Percentiles rank a stretch among this genome's conserved stretches.
Conservation (phyloP, 768 basidiomycete species). For the Boletus huronensis region DNA sequence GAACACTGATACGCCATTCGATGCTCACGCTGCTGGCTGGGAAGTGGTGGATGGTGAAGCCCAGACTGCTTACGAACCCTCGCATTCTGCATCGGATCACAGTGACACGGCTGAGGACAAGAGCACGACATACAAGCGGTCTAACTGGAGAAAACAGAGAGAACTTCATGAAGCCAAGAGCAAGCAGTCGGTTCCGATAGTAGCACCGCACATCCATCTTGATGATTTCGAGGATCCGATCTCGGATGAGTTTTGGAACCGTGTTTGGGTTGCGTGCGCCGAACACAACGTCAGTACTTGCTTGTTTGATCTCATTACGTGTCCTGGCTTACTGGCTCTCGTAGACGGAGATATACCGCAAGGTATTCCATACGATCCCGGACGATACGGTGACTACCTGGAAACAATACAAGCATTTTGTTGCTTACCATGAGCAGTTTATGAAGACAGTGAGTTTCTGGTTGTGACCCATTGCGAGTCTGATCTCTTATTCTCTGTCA, state of each 20-base stretch:
- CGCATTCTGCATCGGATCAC: conserved; percentile 42
- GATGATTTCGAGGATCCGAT: conserved; percentile 88
- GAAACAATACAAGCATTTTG: conserved; percentile 92
- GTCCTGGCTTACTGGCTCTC: conserved; percentile 1
- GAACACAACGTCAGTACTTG: conserved; percentile 72
- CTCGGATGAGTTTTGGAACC: conserved; percentile 82
- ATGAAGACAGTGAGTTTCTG: conserved; percentile 55
- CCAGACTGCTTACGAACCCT: conserved; percentile 44
- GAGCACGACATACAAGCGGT: conserved; percentile 45
- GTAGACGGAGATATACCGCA: conserved; percentile 93
- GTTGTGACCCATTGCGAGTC: background rate
- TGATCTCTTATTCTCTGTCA: conserved; percentile 23
- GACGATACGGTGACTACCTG: conserved; percentile 93
- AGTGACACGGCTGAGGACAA: conserved; percentile 48
- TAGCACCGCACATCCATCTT: conserved; percentile 69
- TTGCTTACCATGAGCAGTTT: conserved; percentile 69
- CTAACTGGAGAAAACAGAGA: conserved; percentile 55
- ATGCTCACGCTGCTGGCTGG: conserved; percentile 40
- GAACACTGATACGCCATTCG: conserved; percentile 8
- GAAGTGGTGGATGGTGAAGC: conserved; percentile 42
- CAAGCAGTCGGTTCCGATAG: conserved; percentile 59
- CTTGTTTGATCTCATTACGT: background rate
- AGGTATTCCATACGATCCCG: conserved; percentile 90
- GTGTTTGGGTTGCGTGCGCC: conserved; percentile 84
- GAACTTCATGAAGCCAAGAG: conserved; percentile 52